phyloP scores from a whole-genome alignment of 2,329 filamentous ascomycete species.

The Diaporthe humulicola region DNA sequence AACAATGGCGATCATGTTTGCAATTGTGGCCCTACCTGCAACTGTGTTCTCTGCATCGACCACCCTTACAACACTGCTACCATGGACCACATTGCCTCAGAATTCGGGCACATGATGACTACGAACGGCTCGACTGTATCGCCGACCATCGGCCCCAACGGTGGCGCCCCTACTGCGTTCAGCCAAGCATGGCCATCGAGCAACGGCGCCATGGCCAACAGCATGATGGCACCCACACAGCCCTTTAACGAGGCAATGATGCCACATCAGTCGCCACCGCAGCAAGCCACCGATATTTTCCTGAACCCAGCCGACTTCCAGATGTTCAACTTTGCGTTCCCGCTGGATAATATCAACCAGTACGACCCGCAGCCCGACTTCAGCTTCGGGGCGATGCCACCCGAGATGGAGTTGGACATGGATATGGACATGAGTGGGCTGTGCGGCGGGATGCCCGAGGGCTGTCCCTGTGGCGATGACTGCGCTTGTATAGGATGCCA shows the following conservation, averaged over 20 bases:
- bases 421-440: constrained; percentile 37
- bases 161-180: constrained; percentile 37
- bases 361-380: constrained; percentile 60
- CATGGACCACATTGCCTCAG: constrained; percentile 50
- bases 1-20: constrained; percentile 59
- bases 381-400: constrained; percentile 62
- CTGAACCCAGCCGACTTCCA: constrained; percentile 40
- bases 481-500: constrained; percentile 70
- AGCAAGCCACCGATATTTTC: constrained; percentile 37
- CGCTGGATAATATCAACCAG: constrained; percentile 27
- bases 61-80: constrained; percentile 78
- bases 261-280: constrained; percentile 36
- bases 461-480: constrained; percentile 70
- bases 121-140: constrained; percentile 36
- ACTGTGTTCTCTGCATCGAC: constrained; percentile 76
- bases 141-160: constrained; percentile 34
- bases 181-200: constrained; percentile 35
- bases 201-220: constrained; percentile 27
- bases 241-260: constrained; percentile 25
- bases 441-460: constrained; percentile 36
- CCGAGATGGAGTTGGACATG: constrained; percentile 31
- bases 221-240: constrained; percentile 35
- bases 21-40: constrained; percentile 74
- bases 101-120: constrained; percentile 45
- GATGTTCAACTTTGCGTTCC: constrained; percentile 40